A percentile compares a stretch with the other conserved stretches of the same genome.
Conservation (phyloP, 768 basidiomycete genomes). For the Suillus weaverae region DNA sequence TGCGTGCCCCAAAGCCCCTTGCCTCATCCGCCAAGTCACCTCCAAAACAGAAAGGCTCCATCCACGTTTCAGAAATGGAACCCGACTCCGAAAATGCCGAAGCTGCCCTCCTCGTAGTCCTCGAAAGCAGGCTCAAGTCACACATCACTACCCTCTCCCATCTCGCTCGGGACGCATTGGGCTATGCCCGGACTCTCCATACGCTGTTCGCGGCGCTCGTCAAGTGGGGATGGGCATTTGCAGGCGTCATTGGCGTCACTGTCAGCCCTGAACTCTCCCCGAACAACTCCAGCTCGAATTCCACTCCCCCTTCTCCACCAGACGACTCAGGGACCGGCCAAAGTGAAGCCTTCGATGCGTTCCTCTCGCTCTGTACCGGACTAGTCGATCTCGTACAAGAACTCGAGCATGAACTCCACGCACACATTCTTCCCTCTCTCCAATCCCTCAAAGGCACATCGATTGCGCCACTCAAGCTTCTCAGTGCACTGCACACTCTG, state of each 20-base stretch:
- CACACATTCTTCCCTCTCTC: slow-evolving; percentile 57
- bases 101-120: slow-evolving; percentile 50
- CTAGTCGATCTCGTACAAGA: slow-evolving; percentile 53
- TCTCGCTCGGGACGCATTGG: slow-evolving; percentile 60
- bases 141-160: slow-evolving; percentile 59
- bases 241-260: slow-evolving; percentile 62
- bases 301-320: slow-evolving; percentile 18
- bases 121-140: slow-evolving; percentile 57
- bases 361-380: slow-evolving; percentile 56
- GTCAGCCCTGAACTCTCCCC: slow-evolving; percentile 32
- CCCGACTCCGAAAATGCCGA: slow-evolving; percentile 38
- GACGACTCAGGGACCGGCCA: slow-evolving; percentile 18
- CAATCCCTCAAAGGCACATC: slow-evolving; percentile 58
- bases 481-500: slow-evolving; percentile 71
- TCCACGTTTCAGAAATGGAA: slow-evolving; percentile 8
- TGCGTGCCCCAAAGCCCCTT: slow-evolving; percentile 32
- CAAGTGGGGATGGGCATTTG: slow-evolving; percentile 66
- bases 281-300: neutral
- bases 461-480: slow-evolving; percentile 60
- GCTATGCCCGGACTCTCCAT: slow-evolving; percentile 59
- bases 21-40: slow-evolving; percentile 18
- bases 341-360: slow-evolving; percentile 72
- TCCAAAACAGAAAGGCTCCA: slow-evolving; percentile 27
- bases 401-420: slow-evolving; percentile 54
- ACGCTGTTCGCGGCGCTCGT: slow-evolving; percentile 50